Evolutionary conservation across 768 basidiomycete genomes (phyloP), one percentile per base, ranked within the genome.

Genomic region (Boletus rex-veris): DNA sequence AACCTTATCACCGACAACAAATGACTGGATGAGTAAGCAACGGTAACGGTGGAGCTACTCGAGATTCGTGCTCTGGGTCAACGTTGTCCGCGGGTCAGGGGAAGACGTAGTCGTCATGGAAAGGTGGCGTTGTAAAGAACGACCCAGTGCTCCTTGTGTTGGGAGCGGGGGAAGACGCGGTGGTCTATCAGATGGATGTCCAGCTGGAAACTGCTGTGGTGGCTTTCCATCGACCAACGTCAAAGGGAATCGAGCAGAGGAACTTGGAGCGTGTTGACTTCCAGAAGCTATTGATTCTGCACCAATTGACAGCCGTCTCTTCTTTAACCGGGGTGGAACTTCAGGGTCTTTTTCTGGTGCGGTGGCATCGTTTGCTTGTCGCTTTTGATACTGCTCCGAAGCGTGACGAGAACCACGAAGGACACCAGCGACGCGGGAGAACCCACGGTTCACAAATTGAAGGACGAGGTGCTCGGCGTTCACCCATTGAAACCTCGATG

Each of bases 161-260:
- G 55, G 54, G 8, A 51, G 44, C 2, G 48, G 43, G 12, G 24
- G 8, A 1, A 49, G 39, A 14, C 54, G 54, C 0, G 44, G 51
- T 24, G 50, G 47, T 15, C 37, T 52, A 4, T 55, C 43, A 7
- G 60, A 57, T 3, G 50, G 58, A 30, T 35, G 59, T 9, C 70
- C 70, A 4, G 66, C 60, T 8, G 68, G 64, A 42, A 58, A 68
- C 42, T 70, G 70, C 18, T 66, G 67, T 39, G 70, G 68, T 41
- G 66, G 64, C 30, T 59, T 71, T 33, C 70, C 68, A 16, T 68
- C 66, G 36, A 71, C 46, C 46, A 66, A 45, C 21, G 59, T 43
- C 51, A 62, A 50, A 14, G 70, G 62, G 11, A 48, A 12, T 3
- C 58, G 54, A 1, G 26, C 40, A 24, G 56, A n/a, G 4, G 41